Percentiles rank a stretch among this genome's conserved stretches.
These are phyloP conservation scores for Naumovozyma castellii DNA, from an alignment of 805 yeast species.

Conservation along the genomic window DNA sequence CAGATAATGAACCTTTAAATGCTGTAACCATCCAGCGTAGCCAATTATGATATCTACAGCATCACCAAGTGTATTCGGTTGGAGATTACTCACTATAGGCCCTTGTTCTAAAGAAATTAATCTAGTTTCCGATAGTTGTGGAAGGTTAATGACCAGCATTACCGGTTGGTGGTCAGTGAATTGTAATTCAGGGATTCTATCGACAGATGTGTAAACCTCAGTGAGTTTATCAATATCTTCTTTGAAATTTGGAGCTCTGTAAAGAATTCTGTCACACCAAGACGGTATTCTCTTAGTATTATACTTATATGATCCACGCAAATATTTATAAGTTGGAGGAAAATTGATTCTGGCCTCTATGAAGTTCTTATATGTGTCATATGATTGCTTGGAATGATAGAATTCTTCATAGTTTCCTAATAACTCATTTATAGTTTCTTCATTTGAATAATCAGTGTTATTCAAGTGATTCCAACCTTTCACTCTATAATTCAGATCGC, in stretches of 20 bases:
- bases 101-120: background rate
- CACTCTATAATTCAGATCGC: slow-evolving; percentile 79
- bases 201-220: slow-evolving; percentile 40
- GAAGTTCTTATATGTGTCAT: slow-evolving; percentile 48
- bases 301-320: slow-evolving; percentile 37
- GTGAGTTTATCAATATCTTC: background rate
- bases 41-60: slow-evolving; percentile 18
- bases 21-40: slow-evolving; percentile 20
- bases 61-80: slow-evolving; percentile 8
- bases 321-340: slow-evolving; percentile 75
- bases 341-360: slow-evolving; percentile 57
- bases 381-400: slow-evolving; percentile 25
- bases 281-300: slow-evolving; percentile 60
- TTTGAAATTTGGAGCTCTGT: slow-evolving; percentile 33
- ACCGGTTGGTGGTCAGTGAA: slow-evolving; percentile 83
- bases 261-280: slow-evolving; percentile 85
- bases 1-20: slow-evolving; percentile 8
- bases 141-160: slow-evolving; percentile 37
- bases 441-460: slow-evolving; percentile 9
- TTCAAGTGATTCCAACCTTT: slow-evolving; percentile 14
- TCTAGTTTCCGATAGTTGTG: background rate
- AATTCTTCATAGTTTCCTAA: slow-evolving; percentile 33
- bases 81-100: too few species aligned
- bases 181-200: slow-evolving; percentile 29
- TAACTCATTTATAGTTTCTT: slow-evolving; percentile 6